Evolutionary conservation across 2,329 filamentous ascomycete genomes (phyloP), one percentile per base, ranked within the genome.

Genomic region (Monosporascus sp.): DNA sequence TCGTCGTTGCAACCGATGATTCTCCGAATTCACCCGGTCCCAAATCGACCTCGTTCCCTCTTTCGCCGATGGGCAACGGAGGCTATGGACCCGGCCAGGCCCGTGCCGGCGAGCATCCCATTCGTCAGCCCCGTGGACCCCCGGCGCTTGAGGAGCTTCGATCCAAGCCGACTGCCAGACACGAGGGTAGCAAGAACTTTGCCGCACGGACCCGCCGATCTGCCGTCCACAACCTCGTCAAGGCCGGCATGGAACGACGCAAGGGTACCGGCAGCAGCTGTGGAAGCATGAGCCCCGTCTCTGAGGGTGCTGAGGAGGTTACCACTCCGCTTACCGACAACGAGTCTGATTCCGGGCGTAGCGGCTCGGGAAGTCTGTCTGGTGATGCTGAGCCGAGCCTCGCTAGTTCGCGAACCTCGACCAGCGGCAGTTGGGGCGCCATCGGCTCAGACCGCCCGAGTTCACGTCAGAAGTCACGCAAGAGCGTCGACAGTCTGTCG

Each of bases 111-210:
- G 94, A 97, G 74, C 94, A 99, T 68, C 94, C 94, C 8, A 76
- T 90, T 50, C 91, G 94, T 55, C 94, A 99, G 73, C 94, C 94
- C 50, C 90, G 91, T 59, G 92, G 92, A 5, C 94, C 94, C 24
- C 94, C 94, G 15, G 85, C 89, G 15, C 80, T 97, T 49, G 94
- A 99, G 61, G 94, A 99, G 74, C 84, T 99, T 55, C 84, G 87
- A 65, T 81, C 87, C 20, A 94, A 92, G 74, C 94, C 94, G 1
- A 97, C 93, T 8, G 86, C 90, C 61, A 96, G 91, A 75, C 84
- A 93, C 59, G 93, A 97, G 70, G 94, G 93, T 24, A 97, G 93
- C 84, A 87, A 97, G 83, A 99, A 99, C 77, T 99, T 99, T 73
- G 88, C 89, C 11, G 86, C 91, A 52, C 91, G 94, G 57, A 92